Evolutionary conservation across 106 monocot species (phyloP), one percentile per base, ranked within the genome.

Genomic region (Cymbidium sinense): DNA sequence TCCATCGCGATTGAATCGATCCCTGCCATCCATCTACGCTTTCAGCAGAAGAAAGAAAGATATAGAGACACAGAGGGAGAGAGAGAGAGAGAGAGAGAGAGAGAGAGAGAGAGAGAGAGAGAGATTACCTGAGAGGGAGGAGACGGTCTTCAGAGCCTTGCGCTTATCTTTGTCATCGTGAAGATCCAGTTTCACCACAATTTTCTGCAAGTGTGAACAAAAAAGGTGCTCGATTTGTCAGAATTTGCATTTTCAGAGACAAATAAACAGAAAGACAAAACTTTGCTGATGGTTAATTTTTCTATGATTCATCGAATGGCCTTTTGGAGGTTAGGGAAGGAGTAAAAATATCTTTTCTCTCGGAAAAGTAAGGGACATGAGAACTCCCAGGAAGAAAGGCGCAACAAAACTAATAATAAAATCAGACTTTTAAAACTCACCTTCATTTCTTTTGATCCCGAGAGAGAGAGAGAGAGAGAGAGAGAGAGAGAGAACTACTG

Each of bases 1-100:
- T 79, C 69, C 72, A 79, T 73, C 43, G 70, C 71, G 34, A 79
- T 79, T 71, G 73, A 71, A 33, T 79, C 73, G 34, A 79, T 73
- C 36, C 73, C 79, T 79, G 72, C 12, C 18, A 44, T 67, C 15
- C 31, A 33, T 33, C 67, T 10, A 15, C 3, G 3, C n/a, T 64
- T n/a, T 72, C 36, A 72, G n/a, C 0, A 8, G 13, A 5, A n/a
- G 39, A 70, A 8, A 70, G 30, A 47, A 12, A 18, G 64, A 39
- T 9, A 5, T 0, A 64, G 11, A 41, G n/a, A 37, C 4, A 37
- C 1, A 64, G 12, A 3, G 64, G 4, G 30, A 67, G 0, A 70
- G 34, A 79, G 11, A 31, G 70, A 70, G 55, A 10, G 69, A 36
- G 34, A 79, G 35, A 25, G 69, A 47, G 70, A 67, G 13, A 13